These are phyloP conservation scores for Cutaneotrichosporon mucoides DNA, from an alignment of 1,284 basidiomycete species.

Conservation along the genomic window DNA sequence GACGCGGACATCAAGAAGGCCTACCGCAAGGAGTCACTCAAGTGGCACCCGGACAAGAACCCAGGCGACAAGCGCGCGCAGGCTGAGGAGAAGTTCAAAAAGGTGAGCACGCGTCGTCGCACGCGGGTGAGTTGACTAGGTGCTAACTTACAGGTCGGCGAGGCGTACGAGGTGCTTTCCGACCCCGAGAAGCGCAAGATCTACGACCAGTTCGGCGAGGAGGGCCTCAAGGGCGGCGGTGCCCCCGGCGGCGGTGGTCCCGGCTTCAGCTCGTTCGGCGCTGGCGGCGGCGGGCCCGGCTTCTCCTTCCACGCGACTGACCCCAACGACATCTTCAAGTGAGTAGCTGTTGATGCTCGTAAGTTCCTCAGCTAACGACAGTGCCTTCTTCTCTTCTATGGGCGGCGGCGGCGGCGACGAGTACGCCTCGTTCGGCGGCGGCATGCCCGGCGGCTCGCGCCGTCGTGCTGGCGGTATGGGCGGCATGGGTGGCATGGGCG, in stretches of 20 bases:
- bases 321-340: conserved; percentile 89
- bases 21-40: conserved; percentile 63
- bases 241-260: conserved; percentile 49
- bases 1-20: conserved; percentile 77
- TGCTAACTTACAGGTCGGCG: conserved; percentile 63
- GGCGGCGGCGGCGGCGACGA: conserved; percentile 39
- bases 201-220: conserved; percentile 95
- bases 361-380: conserved; percentile 71
- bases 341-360: conserved; percentile 91
- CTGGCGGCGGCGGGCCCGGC: conserved; percentile 44
- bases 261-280: conserved; percentile 53
- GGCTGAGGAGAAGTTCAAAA: conserved; percentile 87
- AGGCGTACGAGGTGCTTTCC: conserved; percentile 93
- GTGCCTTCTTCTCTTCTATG: conserved; percentile 60
- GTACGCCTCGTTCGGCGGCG: conserved; percentile 31
- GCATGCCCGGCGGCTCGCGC: conserved; percentile 56
- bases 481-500: conserved; percentile 27
- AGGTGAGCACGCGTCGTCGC: conserved; percentile 55
- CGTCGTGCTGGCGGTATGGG: conserved; percentile 54
- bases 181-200: conserved; percentile 84
- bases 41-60: conserved; percentile 87
- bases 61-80: conserved; percentile 56
- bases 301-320: conserved; percentile 70
- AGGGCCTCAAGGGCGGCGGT: conserved; percentile 71
- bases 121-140: conserved; percentile 12